Evolutionary conservation across 306 rosid genomes (phyloP), one percentile per base, ranked within the genome.

Genomic region (Cicer chorassanicum): DNA sequence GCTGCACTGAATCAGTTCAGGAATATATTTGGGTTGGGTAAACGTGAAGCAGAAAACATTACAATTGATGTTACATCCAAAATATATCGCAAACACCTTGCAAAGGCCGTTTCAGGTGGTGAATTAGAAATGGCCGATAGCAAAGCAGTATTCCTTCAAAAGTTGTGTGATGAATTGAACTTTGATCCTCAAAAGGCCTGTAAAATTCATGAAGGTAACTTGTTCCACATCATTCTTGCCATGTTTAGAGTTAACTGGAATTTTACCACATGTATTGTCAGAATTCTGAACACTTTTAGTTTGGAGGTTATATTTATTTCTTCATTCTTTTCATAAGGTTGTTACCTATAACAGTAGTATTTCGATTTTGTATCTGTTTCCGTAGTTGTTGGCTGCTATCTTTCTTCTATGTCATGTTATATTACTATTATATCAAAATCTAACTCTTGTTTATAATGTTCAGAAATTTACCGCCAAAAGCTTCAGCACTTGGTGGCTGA

Each of bases 401-500:
- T 76, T 69, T 16, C 41, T 40, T 65, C 24, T 42, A 13, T 65
- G 5, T 66, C 5, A 29, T 39, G 38, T 56, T 79, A 8, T 43
- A 8, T 68, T 68, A 66, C 5, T 36, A 39, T 53, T 45, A 36
- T 13, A 45, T 75, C 55, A 18, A 34, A 62, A 46, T 65, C 86
- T 89, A 66, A 88, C 51, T 73, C 13, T 80, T 44, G 60, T 65
- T 51, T 68, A 42, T 46, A 45, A 21, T 67, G 57, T 67, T 21
- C 38, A 94, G 99, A 94, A 85, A 94, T 94, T 61, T 94, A 94
- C 79, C 96, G 99, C 68, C 95, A 90, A 82, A 94, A 92, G 93
- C 98, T 94, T 85, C 98, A 90, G 88, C 88, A 79, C 74, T 90
- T 92, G 65, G 89, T 92, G 19, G 86, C 89, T 81, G 86, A 82